Base-by-base conservation (phyloP, 306 rosid genomes). In the Dryas alaskensis region DNA sequence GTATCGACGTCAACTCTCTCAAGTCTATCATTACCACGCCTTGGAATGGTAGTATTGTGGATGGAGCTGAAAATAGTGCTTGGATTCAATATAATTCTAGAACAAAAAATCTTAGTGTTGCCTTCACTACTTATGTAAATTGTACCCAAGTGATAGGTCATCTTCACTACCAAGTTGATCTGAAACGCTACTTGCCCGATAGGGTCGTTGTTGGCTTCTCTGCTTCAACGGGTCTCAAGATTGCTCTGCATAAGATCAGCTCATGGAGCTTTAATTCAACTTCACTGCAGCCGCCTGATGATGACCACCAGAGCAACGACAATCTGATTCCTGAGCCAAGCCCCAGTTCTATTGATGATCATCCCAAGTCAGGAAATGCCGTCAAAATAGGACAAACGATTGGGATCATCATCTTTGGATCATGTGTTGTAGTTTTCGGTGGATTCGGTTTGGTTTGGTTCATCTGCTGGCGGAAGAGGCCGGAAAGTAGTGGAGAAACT, bases 1-100 rank as follows among this genome's bases (percentile, higher is more conserved):
- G 87, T 44, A 59, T 83, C 48, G 82, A 86, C 70, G 27, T 86
- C 73, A 83, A 83, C 80, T 76, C 86, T 3, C 44, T 81, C 80
- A 19, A 1, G 2, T 83, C 87, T 12, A 27, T 3, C 2, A 12
- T 49, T 37, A 81, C 76, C 3, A 19, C 4, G 8, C 8, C 3
- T 0, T 65, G 70, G 70, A 2, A 0, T 46, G 42, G 54, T 9
- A 4, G 11, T 22, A 22, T 65, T n/a, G 0, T 0, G 42, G 0
- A 1, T 0, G 70, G 70, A 5, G 0, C 0, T 0, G 9, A 1
- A 19, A 65, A 65, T 46, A 10, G 0, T 22, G 81, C 67, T 70
- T 43, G 14, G 73, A 72, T 78, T 22, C 68, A 3, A 44, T 84
- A 81, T 27, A 57, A 72, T 51, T 74, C 83, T 3, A 74, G 12